Evolutionary conservation across 2,329 filamentous ascomycete species (phyloP), one percentile per base, ranked within the genome.

Genomic region (Madurella fahalii): DNA sequence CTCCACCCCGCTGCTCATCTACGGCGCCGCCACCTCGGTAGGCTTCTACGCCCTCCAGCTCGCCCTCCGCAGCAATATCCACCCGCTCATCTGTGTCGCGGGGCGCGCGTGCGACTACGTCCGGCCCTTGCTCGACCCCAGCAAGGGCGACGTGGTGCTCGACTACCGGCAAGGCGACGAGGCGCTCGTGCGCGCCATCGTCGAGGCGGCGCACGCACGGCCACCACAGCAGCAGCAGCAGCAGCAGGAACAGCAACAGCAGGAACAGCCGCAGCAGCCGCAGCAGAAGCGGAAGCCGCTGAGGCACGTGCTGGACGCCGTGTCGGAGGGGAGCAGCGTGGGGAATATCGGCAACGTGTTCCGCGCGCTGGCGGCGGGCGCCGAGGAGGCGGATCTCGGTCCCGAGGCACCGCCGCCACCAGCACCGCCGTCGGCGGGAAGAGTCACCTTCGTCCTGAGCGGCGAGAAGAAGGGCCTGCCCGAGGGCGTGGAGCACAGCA

Each of bases 151-250:
- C 62, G 68, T 71, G 0, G 69, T 86, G 18, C 65, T 86, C 54
- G 83, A 86, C 69, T 85, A 86, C 67, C 79, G 83, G 25, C 64
- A 72, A 0, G 83, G 82, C 9, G 73, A 80, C 51, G 78, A 79
- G 0, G 73, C 74, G 2, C 71, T 84, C 5, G 70, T 80, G 0
- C 60, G 67, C 52, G 67, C 69, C 15, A 70, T 83, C 59, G 69
- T 73, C 37, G 68, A 72, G 13, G 74, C 74, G 2, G 69, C 77
- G 13, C 67, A 62, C 13, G 13, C 9, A 12, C 73, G n/a, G n/a
- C n/a, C n/a, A n/a, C n/a, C n/a, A n/a, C n/a, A n/a, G n/a, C n/a
- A n/a, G n/a, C n/a, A n/a, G n/a, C n/a, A n/a, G n/a, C n/a, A n/a
- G n/a, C n/a, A n/a, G n/a, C n/a, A n/a, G n/a, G n/a, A n/a, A n/a